Evolutionary conservation across 2,329 filamentous ascomycete species (phyloP), one percentile per base, ranked within the genome.

Genomic region (Elsinoe australis): DNA sequence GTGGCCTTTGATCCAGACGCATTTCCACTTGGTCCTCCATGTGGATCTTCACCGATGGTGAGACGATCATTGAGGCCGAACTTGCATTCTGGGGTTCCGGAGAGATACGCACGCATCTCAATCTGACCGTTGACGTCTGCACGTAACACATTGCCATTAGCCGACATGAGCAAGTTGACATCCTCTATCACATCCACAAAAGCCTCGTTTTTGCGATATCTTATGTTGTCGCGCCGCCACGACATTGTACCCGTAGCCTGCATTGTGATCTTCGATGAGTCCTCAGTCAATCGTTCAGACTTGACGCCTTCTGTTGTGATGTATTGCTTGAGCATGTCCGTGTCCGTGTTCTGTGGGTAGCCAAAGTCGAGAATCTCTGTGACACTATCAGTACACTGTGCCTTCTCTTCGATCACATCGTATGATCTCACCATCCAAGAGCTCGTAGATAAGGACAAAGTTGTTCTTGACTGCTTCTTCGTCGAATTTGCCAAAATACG

Each of bases 381-480:
- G 39, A 31, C 48, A 48, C 17, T 2, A 21, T 44, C 39, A 44
- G 14, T 26, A n/a, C 14, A 26, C 8, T 31, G 34, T 19, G 3
- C 9, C 39, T 18, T 32, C 9, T n/a, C 10, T 18, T 12, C 19
- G n/a, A 35, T 26, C 17, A 7, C 17, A 9, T 14, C 14, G n/a
- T 14, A 5, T 31, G 6, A 4, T 5, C 71, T 54, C 63, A 92
- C 87, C 87, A 67, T 98, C 92, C 49, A 98, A 72, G 50, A 98
- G 77, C 75, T 98, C 92, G 68, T 98, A 98, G 31, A 98, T 88
- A 56, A 98, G 75, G 55, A 98, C 92, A 71, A 98, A 98, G 73
- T 98, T 98, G 71, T 95, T 96, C 82, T 98, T 98, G 59, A 98
- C 90, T 50, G 92, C 89, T 71, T 98, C 92, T 74, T 98, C 92